Evolutionary conservation across 139 green algal species (phyloP), one percentile per base, ranked within the genome.

Genomic region (Auxenochlorella pyrenoidosa): DNA sequence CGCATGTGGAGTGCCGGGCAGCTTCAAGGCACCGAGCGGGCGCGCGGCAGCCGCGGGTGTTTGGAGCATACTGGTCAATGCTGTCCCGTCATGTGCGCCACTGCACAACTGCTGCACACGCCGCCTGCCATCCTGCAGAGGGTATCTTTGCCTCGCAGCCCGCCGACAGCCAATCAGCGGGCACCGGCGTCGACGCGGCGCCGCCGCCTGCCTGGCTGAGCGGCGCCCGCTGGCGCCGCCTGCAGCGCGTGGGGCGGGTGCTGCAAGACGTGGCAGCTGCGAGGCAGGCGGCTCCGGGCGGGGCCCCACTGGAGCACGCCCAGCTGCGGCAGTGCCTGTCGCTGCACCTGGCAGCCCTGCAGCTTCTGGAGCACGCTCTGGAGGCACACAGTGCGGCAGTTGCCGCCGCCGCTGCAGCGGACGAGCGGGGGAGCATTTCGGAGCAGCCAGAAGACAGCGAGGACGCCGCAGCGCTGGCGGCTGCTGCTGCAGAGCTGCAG

Each of bases 281-380:
- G 28, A 63, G 71, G 68, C 70, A 63, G 73, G 59, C 58, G 58
- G 58, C 51, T 10, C 36, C 36, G 10, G 79, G 40, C 0, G 26
- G 40, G 12, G 38, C 32, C 0, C 58, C 43, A 38, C n/a, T 34
- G 24, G 51, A 47, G 43, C 70, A 68, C 65, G 58, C 76, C 21
- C 82, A 87, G 82, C 16, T 83, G 36, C 5, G 34, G 26, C 44
- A 91, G 68, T 72, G 82, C 38, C 54, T 90, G 71, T 81, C 86
- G 40, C 73, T 92, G 66, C 82, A 87, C 81, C 87, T 91, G 80
- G 85, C 82, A 34, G 75, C 89, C 18, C 75, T 84, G 86, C 91
- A 93, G 86, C 65, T 90, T 73, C 79, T 90, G 66, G 54, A 89
- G 34, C 78, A 58, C 30, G 82, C 80, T 24, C 40, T 91, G n/a